A percentile compares a stretch with the other conserved stretches of the same genome.
phyloP scores from a whole-genome alignment of 108 stramenopile species.

The Cyclotella kingstonii region DNA sequence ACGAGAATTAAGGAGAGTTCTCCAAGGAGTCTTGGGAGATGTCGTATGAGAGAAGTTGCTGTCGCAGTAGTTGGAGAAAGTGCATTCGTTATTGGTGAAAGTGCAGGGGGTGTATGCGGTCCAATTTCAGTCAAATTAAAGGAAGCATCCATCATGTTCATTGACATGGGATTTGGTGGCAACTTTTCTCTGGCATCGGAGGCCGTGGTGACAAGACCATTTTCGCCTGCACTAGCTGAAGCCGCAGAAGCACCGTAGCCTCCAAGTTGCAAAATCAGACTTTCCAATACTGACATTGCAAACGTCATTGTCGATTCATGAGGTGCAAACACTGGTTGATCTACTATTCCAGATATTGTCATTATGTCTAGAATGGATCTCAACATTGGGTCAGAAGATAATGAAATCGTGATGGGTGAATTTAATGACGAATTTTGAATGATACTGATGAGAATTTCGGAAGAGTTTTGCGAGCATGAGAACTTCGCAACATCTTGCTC shows the following conservation, averaged over 20 bases:
- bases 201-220: background rate
- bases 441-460: slow-evolving; percentile 80
- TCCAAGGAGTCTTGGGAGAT: slow-evolving; percentile 52
- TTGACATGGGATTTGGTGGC: background rate
- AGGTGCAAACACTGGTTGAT: slow-evolving; percentile 37
- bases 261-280: slow-evolving; percentile 82
- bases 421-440: slow-evolving; percentile 81
- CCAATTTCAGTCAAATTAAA: slow-evolving; percentile 22
- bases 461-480: slow-evolving; percentile 61
- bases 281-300: slow-evolving; percentile 81
- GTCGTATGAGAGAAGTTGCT: slow-evolving; percentile 49
- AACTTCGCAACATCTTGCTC: slow-evolving; percentile 10
- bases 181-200: background rate
- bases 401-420: slow-evolving; percentile 51
- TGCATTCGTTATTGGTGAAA: background rate
- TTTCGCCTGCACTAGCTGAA: background rate
- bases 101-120: slow-evolving; percentile 22
- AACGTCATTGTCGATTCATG: slow-evolving; percentile 75
- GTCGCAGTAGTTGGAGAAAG: slow-evolving; percentile 34
- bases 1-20: slow-evolving; percentile 44
- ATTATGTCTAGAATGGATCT: slow-evolving; percentile 48
- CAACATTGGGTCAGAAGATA: slow-evolving; percentile 62
- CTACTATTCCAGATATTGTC: slow-evolving; percentile 1
- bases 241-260: slow-evolving; percentile 77
- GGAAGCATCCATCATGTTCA: background rate